Evolutionary conservation across 2,329 filamentous ascomycete genomes (phyloP), one percentile per base, ranked within the genome.

Genomic region (Hypoxylon sp.): DNA sequence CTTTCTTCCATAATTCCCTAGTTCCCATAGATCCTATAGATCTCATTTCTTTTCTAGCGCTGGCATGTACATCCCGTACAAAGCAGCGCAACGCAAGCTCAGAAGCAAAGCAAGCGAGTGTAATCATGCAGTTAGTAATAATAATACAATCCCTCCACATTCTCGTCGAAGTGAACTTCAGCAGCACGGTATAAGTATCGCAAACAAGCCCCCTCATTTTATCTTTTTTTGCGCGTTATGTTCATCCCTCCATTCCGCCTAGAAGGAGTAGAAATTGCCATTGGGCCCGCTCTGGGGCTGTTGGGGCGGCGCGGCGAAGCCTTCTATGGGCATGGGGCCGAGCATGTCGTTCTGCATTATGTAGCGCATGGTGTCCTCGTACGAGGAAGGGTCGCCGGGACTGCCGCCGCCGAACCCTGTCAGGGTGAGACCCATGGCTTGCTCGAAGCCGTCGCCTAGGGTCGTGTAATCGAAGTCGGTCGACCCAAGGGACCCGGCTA

Each of bases 351-450:
- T 75, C 70, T 72, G 71, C 65, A 73, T 68, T 63, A 75, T 74
- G 36, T 74, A 74, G 28, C 73, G 73, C 51, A 74, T 67, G 34
- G 63, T 74, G 45, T 74, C 69, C 56, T 75, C 72, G 46, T 73
- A 73, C 25, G 63, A 72, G 48, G 59, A 55, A 2, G 63, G 63
- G 57, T 72, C 71, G 34, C 74, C 70, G 2, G 72, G 72, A 25
- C 71, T 72, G 1, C 76, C 75, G 51, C 74, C 77, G 7, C 72
- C 73, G 14, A 81, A 76, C 4, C 77, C 81, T 10, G 77, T 79
- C 41, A 83, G 72, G 2, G 81, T 82, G 60, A 82, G 74, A 41
- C 81, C 81, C 78, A 83, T 79, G n/a, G 81, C 81, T 58, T 83
- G 80, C 57, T 80, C 80, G 60, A 82, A 80, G 11, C 80, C 80